These are phyloP conservation scores for Macrocybe gigantea DNA, from an alignment of 768 basidiomycete species.

Conservation along the genomic window DNA sequence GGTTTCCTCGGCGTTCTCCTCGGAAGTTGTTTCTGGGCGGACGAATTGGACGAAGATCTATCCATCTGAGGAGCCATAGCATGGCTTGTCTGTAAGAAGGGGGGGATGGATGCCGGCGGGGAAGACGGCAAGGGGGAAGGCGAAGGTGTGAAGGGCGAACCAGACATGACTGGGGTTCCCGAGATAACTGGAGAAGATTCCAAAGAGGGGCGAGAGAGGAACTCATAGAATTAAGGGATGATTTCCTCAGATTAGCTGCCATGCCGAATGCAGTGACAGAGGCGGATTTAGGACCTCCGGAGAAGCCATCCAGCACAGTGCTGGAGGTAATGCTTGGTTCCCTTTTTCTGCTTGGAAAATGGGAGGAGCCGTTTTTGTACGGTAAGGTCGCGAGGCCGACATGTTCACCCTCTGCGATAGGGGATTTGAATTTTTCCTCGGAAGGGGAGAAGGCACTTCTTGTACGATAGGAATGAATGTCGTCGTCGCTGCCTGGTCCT, in stretches of 20 bases:
- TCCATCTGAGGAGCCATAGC: constrained; percentile 6
- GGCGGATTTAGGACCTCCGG: too few species aligned
- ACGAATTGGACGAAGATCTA: constrained; percentile 1
- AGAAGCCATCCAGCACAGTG: too few species aligned
- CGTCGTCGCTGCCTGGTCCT: constrained; percentile 5
- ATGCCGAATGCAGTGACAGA: neutral
- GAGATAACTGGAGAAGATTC: neutral
- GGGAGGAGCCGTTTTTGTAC: constrained; percentile 1
- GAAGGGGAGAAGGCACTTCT: constrained; percentile 5
- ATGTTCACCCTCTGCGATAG: constrained; percentile 1
- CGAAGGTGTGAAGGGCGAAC: neutral
- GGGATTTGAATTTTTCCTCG: constrained; percentile 11
- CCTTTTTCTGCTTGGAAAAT: too few species aligned
- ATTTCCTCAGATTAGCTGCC: neutral
- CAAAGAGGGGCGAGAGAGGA: neutral
- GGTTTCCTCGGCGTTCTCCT: constrained; percentile 15
- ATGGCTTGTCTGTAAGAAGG: neutral
- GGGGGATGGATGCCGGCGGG: neutral
- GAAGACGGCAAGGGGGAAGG: neutral
- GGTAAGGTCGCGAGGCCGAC: constrained; percentile 4
- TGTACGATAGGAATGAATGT: constrained; percentile 4
- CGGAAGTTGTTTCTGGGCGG: neutral
- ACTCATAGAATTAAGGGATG: constrained; percentile 1
- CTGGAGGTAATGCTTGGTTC: too few species aligned
- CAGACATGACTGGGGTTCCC: too few species aligned